Conservation (phyloP, 345 rosid genomes). For the Eucalyptus pumila region DNA sequence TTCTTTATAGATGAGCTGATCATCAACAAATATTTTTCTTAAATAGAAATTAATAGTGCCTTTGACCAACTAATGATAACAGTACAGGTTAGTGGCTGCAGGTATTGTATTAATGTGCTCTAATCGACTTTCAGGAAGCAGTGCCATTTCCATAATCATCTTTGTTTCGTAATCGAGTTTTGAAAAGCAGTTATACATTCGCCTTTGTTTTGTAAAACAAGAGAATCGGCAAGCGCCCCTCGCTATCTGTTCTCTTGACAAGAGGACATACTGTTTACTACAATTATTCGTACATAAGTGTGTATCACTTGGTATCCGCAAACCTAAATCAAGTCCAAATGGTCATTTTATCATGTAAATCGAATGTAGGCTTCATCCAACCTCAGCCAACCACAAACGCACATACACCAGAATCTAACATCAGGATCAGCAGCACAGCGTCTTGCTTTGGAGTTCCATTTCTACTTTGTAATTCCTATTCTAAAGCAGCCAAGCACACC, state of each 20-base stretch:
- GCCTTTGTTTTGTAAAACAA: neutral
- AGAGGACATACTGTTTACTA: neutral
- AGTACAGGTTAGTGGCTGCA: neutral
- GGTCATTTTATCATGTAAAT: neutral
- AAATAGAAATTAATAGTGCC: neutral
- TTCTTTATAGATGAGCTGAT: neutral
- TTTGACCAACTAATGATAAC: neutral
- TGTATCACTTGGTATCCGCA: neutral
- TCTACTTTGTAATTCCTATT: neutral
- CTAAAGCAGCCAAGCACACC: neutral
- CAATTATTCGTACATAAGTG: neutral
- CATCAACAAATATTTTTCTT: neutral
- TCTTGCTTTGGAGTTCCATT: neutral
- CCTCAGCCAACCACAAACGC: neutral
- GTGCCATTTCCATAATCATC: neutral
- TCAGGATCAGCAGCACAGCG: neutral
- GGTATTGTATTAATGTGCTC: neutral
- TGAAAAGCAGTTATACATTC: neutral
- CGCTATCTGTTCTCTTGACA: neutral
- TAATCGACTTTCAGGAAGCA: neutral
- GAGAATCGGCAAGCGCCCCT: neutral
- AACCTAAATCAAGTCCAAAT: neutral
- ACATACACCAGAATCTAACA: neutral
- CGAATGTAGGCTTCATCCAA: neutral
- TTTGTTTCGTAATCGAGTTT: neutral